A percentile compares a stretch with the other conserved stretches of the same genome.
Evolutionary conservation across 352 stramenopile genomes (phyloP).

Genomic region (Globisporangium polare): DNA sequence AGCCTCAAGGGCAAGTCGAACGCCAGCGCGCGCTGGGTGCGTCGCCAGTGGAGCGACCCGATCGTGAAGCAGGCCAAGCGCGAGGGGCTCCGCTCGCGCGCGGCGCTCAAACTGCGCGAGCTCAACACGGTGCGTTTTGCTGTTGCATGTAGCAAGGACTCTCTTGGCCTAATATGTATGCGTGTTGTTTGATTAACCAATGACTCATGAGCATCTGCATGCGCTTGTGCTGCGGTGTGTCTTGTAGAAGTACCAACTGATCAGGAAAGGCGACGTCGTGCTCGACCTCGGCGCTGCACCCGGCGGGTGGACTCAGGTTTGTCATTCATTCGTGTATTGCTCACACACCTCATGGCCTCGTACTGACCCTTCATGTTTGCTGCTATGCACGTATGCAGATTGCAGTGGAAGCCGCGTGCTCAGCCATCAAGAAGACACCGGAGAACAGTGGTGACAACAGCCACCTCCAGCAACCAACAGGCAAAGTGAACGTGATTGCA

Average conservation of each 20-base stretch:
- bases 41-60: conserved; percentile 81
- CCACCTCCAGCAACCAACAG: conserved; percentile 9
- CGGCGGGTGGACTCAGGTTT: conserved; percentile 80
- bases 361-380: too few relatives aligned
- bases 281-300: conserved; percentile 82
- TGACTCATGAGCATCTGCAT: neutral
- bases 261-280: conserved; percentile 61
- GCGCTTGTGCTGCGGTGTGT: neutral
- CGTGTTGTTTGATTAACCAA: neutral
- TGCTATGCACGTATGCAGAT: conserved; percentile 18
- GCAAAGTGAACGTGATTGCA: conserved; percentile 51
- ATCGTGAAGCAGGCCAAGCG: conserved; percentile 84
- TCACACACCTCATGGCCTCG: neutral
- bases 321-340: neutral
- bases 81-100: conserved; percentile 73
- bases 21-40: conserved; percentile 79
- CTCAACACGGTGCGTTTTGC: conserved; percentile 51
- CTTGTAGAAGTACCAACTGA: conserved; percentile 59
- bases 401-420: conserved; percentile 51
- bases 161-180: neutral
- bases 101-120: conserved; percentile 81
- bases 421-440: conserved; percentile 7
- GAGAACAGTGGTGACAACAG: conserved; percentile 16
- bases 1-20: conserved; percentile 84
- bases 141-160: too few relatives aligned